Evolutionary conservation across 2,329 filamentous ascomycete genomes (phyloP).

Genomic region (Akanthomyces dipterigenus): DNA sequence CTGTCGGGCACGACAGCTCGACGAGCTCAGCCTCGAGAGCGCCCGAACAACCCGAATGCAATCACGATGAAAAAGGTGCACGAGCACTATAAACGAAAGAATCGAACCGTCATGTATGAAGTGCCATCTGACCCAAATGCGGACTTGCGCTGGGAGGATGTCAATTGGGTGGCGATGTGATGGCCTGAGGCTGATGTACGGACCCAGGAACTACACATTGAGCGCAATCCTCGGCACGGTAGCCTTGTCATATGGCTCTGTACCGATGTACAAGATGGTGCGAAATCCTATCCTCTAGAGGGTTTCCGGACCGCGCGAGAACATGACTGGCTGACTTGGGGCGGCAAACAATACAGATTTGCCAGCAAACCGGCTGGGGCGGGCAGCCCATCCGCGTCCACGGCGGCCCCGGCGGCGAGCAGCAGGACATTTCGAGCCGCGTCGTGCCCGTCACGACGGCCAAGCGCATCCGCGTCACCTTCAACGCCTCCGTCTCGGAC

Average conservation of each 20-base stretch:
- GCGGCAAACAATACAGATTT: slow-evolving; percentile 53
- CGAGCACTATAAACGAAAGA: slow-evolving; percentile 59
- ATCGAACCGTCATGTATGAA: slow-evolving; percentile 49
- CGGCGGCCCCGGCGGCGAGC: slow-evolving; percentile 41
- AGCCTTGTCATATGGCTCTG: slow-evolving; percentile 74
- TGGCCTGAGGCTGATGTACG: neutral
- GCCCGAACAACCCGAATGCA: slow-evolving; percentile 18
- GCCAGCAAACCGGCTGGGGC: slow-evolving; percentile 82
- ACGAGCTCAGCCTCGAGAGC: slow-evolving; percentile 18
- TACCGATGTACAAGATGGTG: slow-evolving; percentile 84
- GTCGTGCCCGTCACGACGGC: slow-evolving; percentile 74
- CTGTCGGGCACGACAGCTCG: slow-evolving; percentile 24
- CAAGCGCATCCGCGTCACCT: slow-evolving; percentile 87
- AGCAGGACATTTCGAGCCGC: slow-evolving; percentile 61
- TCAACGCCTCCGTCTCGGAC: slow-evolving; percentile 92
- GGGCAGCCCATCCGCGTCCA: slow-evolving; percentile 86
- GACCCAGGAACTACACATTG: slow-evolving; percentile 60
- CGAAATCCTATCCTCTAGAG: slow-evolving; percentile 11
- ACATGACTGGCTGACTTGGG: neutral
- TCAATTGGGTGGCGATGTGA: neutral
- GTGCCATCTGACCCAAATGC: slow-evolving; percentile 4
- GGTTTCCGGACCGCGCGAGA: neutral
- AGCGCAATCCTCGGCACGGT: slow-evolving; percentile 75
- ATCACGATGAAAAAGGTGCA: slow-evolving; percentile 56
- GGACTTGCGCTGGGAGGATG: too few species aligned